These are phyloP conservation scores for Podospora anserina DNA, from an alignment of 495 filamentous ascomycete species.

Conservation along the genomic window DNA sequence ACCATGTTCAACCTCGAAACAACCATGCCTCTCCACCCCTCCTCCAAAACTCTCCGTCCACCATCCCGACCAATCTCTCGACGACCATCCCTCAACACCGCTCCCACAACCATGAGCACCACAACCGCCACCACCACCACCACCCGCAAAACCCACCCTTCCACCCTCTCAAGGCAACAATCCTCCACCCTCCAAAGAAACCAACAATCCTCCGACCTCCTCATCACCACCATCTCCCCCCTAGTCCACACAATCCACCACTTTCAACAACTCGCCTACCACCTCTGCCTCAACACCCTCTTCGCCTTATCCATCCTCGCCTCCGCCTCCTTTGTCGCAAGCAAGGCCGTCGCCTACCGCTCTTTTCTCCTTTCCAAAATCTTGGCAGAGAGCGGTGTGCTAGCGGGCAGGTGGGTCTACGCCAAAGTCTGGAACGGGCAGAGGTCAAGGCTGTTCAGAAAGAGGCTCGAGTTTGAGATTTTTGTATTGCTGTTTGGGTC, in stretches of 20 bases:
- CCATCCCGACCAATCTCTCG: neutral
- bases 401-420: neutral
- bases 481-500: slow-evolving; percentile 42
- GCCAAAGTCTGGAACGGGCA: slow-evolving; percentile 36
- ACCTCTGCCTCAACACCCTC: slow-evolving; percentile 27
- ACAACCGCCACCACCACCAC: neutral
- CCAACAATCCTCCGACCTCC: neutral
- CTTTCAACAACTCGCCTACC: slow-evolving; percentile 31
- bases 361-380: slow-evolving; percentile 14
- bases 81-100: neutral
- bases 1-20: neutral
- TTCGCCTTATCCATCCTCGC: slow-evolving; percentile 26
- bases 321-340: slow-evolving; percentile 17
- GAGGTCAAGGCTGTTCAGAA: slow-evolving; percentile 31
- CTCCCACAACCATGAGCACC: slow-evolving; percentile 1
- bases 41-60: neutral
- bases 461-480: slow-evolving; percentile 45
- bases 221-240: slow-evolving; percentile 26
- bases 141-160: neutral
- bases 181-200: neutral
- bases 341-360: slow-evolving; percentile 23
- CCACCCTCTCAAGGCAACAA: neutral
- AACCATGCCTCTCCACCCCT: neutral
- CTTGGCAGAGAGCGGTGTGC: slow-evolving; percentile 3
- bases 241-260: slow-evolving; percentile 30